Base-by-base conservation (phyloP, 306 rosid genomes). In the Vigna angularis region DNA sequence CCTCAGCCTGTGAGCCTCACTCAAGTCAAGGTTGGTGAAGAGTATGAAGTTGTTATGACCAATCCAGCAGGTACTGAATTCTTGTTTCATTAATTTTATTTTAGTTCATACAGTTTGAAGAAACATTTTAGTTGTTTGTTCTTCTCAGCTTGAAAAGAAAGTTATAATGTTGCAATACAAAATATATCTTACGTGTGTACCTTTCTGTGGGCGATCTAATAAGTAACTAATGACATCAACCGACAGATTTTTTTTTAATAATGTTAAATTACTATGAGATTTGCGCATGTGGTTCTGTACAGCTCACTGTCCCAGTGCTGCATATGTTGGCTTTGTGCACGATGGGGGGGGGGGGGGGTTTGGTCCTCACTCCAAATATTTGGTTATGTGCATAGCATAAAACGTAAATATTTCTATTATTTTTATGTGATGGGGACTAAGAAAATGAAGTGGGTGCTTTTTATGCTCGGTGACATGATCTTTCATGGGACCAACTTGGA, bases 11-110 rank as follows among this genome's bases (percentile, higher is more conserved):
- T 95, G 4, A 91, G 90, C 45, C 88, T 94, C 73, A 87, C 97
- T 47, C 87, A 93, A 73, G 95, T 93, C 14, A 71, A 86, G 69
- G 44, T 91, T 16, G 98, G 90, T 48, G 87, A 91, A 84, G 97
- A 88, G 83, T 91, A 91, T 72, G 98, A 93, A 79, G 86, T 91
- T 57, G 83, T 86, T 24, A 83, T 86, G 84, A 86, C 98, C 56
- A 95, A 84, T 85, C 83, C 85, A 32, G 96, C 98, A 89, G 98
- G 98, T 95, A 92, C 75, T 18, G 7, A 9, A 12, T 61, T 73
- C 3, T 73, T 76, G 40, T 26, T 9, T 45, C 16, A 6, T n/a
- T 24, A 12, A 7, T 24, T 73, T 12, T 45, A 16, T 10, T 34
- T 32, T 62, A 34, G 45, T 32, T 63, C 55, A 28, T 42, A 44